A percentile compares a stretch with the other conserved stretches of the same genome.
Conservation (phyloP, 2,329 filamentous ascomycete species). For the Bisporella sp. region DNA sequence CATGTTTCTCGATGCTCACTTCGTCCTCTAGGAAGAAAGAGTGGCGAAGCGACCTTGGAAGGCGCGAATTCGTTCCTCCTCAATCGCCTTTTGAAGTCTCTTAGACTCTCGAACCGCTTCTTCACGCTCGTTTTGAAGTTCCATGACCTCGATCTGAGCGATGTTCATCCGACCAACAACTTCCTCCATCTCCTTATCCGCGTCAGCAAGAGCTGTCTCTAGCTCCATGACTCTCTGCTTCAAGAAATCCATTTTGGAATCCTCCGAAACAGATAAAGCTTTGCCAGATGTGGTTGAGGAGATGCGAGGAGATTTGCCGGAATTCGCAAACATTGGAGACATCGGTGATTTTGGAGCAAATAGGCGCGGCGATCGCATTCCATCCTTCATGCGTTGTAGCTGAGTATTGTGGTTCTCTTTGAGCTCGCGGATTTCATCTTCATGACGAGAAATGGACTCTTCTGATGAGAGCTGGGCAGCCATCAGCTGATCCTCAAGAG, state of each 20-base stretch:
- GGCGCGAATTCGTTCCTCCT: constrained; percentile 26
- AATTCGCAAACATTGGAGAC: constrained; percentile 52
- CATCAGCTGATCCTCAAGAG: constrained; percentile 77
- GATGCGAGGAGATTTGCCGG: constrained; percentile 48
- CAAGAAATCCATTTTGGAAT: constrained; percentile 66
- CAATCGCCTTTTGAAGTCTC: constrained; percentile 60
- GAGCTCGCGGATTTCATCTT: constrained; percentile 72
- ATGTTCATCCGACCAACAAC: constrained; percentile 76
- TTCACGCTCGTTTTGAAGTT: constrained; percentile 69
- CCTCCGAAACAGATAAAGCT: constrained; percentile 61
- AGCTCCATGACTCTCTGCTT: constrained; percentile 76
- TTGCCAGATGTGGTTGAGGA: constrained; percentile 38
- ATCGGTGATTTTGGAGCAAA: constrained; percentile 54
- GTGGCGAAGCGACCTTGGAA: not conserved
- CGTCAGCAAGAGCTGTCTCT: constrained; percentile 70
- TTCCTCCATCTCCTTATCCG: constrained; percentile 76
- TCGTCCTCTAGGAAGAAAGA: not conserved
- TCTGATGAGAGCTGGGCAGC: constrained; percentile 81
- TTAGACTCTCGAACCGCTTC: constrained; percentile 66
- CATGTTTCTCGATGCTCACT: not conserved
- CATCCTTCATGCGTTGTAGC: constrained; percentile 64
- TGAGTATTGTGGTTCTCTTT: constrained; percentile 72
- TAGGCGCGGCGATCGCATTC: constrained; percentile 38
- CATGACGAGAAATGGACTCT: constrained; percentile 73
- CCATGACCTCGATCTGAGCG: constrained; percentile 76